Percentiles rank a stretch among this genome's conserved stretches.
Evolutionary conservation across 73 alveolate genomes (phyloP).

Genomic region (Diophrys sp.): DNA sequence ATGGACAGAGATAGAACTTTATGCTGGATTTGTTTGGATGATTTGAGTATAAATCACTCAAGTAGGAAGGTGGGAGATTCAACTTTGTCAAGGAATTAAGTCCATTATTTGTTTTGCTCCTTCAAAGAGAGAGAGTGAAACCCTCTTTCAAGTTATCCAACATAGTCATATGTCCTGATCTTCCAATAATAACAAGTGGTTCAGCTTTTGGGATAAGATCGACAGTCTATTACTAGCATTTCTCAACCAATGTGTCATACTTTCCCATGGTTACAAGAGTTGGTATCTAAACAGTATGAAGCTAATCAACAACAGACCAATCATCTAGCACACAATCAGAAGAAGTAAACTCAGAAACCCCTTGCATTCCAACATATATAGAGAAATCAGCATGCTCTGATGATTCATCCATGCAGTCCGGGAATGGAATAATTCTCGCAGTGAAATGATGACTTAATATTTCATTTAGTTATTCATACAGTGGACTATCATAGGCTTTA

Average conservation of each 20-base stretch:
- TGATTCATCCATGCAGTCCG: slow-evolving; percentile 5
- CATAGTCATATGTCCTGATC: slow-evolving; percentile 5
- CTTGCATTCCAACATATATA: slow-evolving; percentile 7
- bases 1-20: too few species aligned
- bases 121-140: too few species aligned
- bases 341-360: neutral
- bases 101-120: neutral
- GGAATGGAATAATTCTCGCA: slow-evolving; percentile 5
- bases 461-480: neutral
- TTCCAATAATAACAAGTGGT: neutral
- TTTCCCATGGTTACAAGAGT: neutral
- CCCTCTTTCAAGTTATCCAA: neutral
- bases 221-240: neutral
- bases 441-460: slow-evolving; percentile 5
- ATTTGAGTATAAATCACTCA: neutral
- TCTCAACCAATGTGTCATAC: slow-evolving; percentile 6
- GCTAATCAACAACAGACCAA: slow-evolving; percentile 4
- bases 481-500: neutral
- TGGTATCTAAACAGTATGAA: neutral
- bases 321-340: neutral
- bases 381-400: neutral
- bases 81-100: neutral
- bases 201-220: slow-evolving; percentile 1
- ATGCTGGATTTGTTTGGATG: too few species aligned
- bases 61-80: neutral